phyloP scores from a whole-genome alignment of 202 grass and related monocot genomes.

The Thinopyrum obtusiflorum region DNA sequence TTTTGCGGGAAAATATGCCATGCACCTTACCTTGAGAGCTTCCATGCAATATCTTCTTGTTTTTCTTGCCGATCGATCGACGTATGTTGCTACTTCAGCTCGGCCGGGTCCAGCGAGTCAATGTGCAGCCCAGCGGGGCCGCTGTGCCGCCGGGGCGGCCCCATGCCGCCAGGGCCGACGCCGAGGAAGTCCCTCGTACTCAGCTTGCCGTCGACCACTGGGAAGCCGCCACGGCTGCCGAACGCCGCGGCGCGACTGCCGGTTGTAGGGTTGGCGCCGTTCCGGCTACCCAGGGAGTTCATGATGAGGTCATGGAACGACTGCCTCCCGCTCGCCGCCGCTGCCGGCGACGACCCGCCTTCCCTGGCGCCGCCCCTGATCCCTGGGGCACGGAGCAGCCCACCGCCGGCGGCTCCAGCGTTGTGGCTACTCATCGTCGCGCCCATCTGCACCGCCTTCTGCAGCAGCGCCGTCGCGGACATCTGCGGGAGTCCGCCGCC shows the following conservation, averaged over 20 bases:
- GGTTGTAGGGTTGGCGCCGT: neutral
- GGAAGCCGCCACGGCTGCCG: conserved; percentile 23
- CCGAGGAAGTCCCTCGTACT: conserved; percentile 90
- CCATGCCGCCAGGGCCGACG: conserved; percentile 54
- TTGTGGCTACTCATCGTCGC: conserved; percentile 52
- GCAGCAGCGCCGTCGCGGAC: conserved; percentile 85
- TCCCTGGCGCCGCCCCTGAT: conserved; percentile 4
- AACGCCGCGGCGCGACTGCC: neutral
- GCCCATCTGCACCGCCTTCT: conserved; percentile 92
- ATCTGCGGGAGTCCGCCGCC: conserved; percentile 48
- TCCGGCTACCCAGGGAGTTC: conserved; percentile 56
- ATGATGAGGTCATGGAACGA: conserved; percentile 76
- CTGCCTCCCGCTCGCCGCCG: conserved; percentile 40
- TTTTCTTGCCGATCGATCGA: neutral
- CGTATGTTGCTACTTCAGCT: conserved; percentile 53
- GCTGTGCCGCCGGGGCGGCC: conserved; percentile 26
- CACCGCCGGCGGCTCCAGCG: neutral
- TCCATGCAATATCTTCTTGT: neutral
- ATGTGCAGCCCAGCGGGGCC: conserved; percentile 45
- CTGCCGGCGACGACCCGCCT: conserved; percentile 6
- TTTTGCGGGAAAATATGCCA: too few species aligned
- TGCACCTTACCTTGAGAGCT: neutral
- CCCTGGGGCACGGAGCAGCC: conserved; percentile 49
- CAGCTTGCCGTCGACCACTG: conserved; percentile 51
- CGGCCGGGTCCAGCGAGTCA: conserved; percentile 54